Evolutionary conservation across 768 basidiomycete genomes (phyloP).

Genomic region (Leucocoprinus leucothites): DNA sequence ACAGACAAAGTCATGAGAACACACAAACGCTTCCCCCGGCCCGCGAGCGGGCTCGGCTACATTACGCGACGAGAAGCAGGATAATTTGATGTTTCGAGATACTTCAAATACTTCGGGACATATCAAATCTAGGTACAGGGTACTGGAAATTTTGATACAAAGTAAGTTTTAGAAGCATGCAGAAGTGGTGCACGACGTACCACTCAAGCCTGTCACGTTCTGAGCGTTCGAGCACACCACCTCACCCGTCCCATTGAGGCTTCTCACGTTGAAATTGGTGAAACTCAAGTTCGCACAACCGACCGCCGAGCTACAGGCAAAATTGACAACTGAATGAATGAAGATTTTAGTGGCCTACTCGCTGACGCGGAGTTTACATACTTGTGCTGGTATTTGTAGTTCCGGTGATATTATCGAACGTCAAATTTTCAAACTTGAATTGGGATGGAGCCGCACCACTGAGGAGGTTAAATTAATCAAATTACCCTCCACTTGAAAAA

Average conservation of each 20-base stretch:
- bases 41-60: neutral
- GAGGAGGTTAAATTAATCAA: too few species aligned
- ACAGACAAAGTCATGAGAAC: slow-evolving; percentile 10
- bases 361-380: too few species aligned
- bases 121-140: slow-evolving; percentile 21
- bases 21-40: neutral
- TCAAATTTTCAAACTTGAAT: slow-evolving; percentile 43
- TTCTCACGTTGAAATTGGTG: slow-evolving; percentile 33
- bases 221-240: slow-evolving; percentile 48
- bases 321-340: slow-evolving; percentile 49
- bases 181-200: slow-evolving; percentile 18
- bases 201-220: slow-evolving; percentile 30
- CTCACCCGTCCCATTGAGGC: slow-evolving; percentile 32
- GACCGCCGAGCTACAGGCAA: slow-evolving; percentile 47
- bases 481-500: too few species aligned
- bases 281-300: slow-evolving; percentile 45
- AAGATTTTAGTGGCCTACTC: too few species aligned
- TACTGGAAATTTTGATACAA: slow-evolving; percentile 13
- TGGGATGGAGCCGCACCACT: slow-evolving; percentile 50
- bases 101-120: too few species aligned
- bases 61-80: too few species aligned
- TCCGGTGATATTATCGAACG: slow-evolving; percentile 45
- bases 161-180: too few species aligned
- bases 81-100: too few species aligned
- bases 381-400: slow-evolving; percentile 39